Conservation (phyloP, 106 monocot species). For the Ottelia alismoides region DNA sequence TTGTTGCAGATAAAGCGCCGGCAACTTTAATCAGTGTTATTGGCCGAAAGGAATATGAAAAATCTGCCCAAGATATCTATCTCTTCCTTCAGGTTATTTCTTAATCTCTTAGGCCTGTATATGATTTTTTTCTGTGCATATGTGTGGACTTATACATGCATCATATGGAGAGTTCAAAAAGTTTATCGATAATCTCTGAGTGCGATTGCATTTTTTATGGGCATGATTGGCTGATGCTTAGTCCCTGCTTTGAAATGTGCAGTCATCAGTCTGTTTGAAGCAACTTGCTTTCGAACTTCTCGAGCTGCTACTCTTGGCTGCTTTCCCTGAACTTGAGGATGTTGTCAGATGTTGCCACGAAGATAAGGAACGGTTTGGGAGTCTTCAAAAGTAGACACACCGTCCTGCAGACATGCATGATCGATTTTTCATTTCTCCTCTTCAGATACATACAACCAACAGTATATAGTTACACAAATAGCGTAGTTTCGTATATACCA, state of each 20-base stretch:
- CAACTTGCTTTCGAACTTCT: slow-evolving; percentile 71
- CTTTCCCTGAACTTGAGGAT: slow-evolving; percentile 79
- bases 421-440: no score
- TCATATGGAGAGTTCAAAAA: no score
- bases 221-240: neutral
- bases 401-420: no score
- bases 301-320: slow-evolving; percentile 49
- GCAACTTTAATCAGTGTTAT: slow-evolving; percentile 75
- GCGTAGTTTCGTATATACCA: no score
- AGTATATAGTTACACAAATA: no score
- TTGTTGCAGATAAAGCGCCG: slow-evolving; percentile 77
- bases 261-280: slow-evolving; percentile 85
- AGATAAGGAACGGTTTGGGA: slow-evolving; percentile 33
- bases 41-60: slow-evolving; percentile 89
- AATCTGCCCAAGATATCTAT: slow-evolving; percentile 81
- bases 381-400: no score
- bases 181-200: no score
- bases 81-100: slow-evolving; percentile 87
- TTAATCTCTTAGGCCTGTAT: no score
- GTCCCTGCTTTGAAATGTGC: slow-evolving; percentile 4
- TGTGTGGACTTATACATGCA: no score
- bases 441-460: no score
- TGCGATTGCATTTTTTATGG: no score
- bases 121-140: no score
- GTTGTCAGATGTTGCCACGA: slow-evolving; percentile 53